Evolutionary conservation across 805 yeast species (phyloP), one percentile per base, ranked within the genome.

Genomic region (Yarrowia phangngaensis): DNA sequence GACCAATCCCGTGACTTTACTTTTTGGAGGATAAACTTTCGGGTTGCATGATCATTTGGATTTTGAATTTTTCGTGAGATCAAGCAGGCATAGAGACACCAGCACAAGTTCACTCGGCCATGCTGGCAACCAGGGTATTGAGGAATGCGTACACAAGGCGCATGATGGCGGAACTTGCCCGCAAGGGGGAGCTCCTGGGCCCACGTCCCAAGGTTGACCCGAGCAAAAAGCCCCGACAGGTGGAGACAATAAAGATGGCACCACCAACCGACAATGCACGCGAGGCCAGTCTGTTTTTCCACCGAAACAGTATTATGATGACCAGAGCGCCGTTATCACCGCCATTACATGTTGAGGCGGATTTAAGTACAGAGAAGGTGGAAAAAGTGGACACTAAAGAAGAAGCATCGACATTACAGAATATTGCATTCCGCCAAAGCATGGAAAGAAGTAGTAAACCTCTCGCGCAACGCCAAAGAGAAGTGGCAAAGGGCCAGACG

Each of bases 111-210:
- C 9, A 13, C 13, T 13, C 24, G 45, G 32, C 45, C 31, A 38
- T 38, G 45, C 24, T 38, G 45, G 32, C 45, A 19, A 13, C 45
- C 2, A 22, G 45, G 45, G 45, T 38, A 19, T 19, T 38, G 31
- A 38, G 45, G 45, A 38, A 38, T 27, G 45, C 45, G 45, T 27
- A 38, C 24, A 24, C 32, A 9, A n/a, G 32, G 32, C 45, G 45
- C 45, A 26, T 38, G 45, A 24, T 38, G 26, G 45, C 45, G 11
- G 32, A 38, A 32, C 45, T 38, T 22, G 45, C 45, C 7, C 45
- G 32, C 24, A 24, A 27, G 19, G 45, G 45, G 13, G 45, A 38
- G 45, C 19, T 38, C 3, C 32, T 38, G 24, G 45, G 45, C 11
- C 45, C 45, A 4, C 23, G 45, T 7, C 32, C 32, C 17, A 38